phyloP scores from a whole-genome alignment of 1,139 yeast genomes.

The Blastobotrys ciferrii region DNA sequence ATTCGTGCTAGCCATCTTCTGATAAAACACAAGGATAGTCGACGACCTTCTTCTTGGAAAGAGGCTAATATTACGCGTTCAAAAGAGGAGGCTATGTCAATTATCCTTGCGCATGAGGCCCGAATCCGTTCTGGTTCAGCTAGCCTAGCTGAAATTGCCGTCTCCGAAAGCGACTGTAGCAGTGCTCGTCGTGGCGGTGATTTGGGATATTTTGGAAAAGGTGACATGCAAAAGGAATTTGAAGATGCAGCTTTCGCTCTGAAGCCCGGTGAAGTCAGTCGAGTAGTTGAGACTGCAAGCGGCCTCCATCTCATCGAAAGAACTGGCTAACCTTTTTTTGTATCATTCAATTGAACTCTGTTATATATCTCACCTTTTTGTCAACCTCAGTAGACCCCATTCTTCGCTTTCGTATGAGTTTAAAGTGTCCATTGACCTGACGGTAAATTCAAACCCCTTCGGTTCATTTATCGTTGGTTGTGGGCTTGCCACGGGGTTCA shows the following conservation, averaged over 20 bases:
- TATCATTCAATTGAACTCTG: background rate
- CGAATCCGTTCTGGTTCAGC: slow-evolving; percentile 68
- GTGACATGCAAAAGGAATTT: slow-evolving; percentile 93
- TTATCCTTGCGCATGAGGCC: slow-evolving; percentile 56
- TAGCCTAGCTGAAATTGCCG: slow-evolving; percentile 69
- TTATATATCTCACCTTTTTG: too few relatives aligned
- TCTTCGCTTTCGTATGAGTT: too few relatives aligned
- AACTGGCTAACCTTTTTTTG: slow-evolving; percentile 51
- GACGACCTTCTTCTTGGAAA: slow-evolving; percentile 94
- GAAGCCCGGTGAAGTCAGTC: slow-evolving; percentile 80
- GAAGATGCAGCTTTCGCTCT: slow-evolving; percentile 83
- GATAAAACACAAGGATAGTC: slow-evolving; percentile 75
- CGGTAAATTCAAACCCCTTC: too few relatives aligned
- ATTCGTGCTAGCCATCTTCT: slow-evolving; percentile 73
- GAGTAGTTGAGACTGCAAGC: slow-evolving; percentile 81
- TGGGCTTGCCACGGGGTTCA: too few relatives aligned
- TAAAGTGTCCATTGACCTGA: too few relatives aligned
- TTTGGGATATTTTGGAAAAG: slow-evolving; percentile 80
- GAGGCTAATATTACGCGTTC: slow-evolving; percentile 69
- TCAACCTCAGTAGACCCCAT: too few relatives aligned
- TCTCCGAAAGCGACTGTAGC: slow-evolving; percentile 83
- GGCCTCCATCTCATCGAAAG: slow-evolving; percentile 89
- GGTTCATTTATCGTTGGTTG: too few relatives aligned
- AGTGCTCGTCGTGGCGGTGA: slow-evolving; percentile 90
- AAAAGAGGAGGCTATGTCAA: slow-evolving; percentile 79